Base-by-base conservation (phyloP, 2,329 filamentous ascomycete species). In the Pseudogymnoascus sp. region DNA sequence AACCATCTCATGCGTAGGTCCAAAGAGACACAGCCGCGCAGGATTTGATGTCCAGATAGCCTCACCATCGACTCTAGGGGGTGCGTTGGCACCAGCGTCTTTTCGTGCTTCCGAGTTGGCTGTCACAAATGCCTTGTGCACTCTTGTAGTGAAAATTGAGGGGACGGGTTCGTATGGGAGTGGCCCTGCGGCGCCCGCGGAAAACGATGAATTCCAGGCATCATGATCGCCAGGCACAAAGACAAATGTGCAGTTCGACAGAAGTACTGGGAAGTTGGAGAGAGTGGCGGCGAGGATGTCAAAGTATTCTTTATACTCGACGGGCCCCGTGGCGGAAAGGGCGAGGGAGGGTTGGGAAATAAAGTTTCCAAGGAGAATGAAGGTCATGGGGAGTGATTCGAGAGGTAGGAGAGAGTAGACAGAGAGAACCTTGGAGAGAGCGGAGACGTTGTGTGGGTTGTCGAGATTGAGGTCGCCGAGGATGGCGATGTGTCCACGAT, bases 191-290 rank as follows among this genome's bases (percentile, higher is more conserved):
- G 89, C 87, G 3, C 90, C 90, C 1, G 86, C 87, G 0, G 84
- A 85, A 71, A 96, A 96, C 2, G 91, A 83, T 0, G 91, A 96
- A 4, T 88, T 84, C 94, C 94, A 99, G n/a, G 90, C 92, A 72
- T 99, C 94, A 71, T 97, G 96, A 75, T 97, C 93, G 30, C 94
- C 94, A 0, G 94, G 94, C 0, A 97, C 89, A 70, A 99, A 96
- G 33, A 96, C 79, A 72, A 97, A 96, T 0, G 89, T 93, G 4
- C 89, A 87, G 25, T 83, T 82, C 61, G 88, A 87, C 43, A 97
- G 81, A 12, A 99, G 81, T 0, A 82, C 80, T 2, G 91, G 90
- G 70, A 91, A 97, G 66, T 97, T 91, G 6, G 89, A 81, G 5
- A 99, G 80, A 1, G 90, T 82, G 2, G 87, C 85, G 2, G 94